Evolutionary conservation across 2,329 filamentous ascomycete species (phyloP), one percentile per base, ranked within the genome.

Genomic region (Piedraia hortae): DNA sequence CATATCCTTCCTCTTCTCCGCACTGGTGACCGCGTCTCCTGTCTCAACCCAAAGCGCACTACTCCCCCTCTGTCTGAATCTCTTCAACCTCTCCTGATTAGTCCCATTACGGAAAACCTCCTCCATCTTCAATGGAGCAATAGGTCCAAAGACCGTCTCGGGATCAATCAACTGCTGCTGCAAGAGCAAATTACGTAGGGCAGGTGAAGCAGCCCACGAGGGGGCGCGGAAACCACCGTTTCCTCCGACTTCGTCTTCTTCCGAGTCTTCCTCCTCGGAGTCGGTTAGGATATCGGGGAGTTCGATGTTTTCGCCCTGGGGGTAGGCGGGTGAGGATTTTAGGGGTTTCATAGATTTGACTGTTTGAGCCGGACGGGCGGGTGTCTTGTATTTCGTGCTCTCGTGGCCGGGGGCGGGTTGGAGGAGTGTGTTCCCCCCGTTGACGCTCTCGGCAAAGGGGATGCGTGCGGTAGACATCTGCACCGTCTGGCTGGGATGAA

Each of bases 271-370:
- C 27, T 89, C 75, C 36, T 90, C 80, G 14, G 77, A 78, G 41
- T 97, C 88, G 1, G 85, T 93, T 31, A 78, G 66, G 34, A 97
- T 93, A 34, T 97, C 85, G 0, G 85, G 82, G 3, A 97, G 62
- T 33, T 85, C 71, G 36, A 97, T 91, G 22, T 61, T 62, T 27
- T 97, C 85, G 28, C 80, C 77, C 34, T 77, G 82, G 28, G 70
- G 72, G 47, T 88, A 89, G 23, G 74, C 64, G 1, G 78, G 78
- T 1, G 78, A 89, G 14, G 72, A 69, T 35, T 71, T 73, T 1
- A 77, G 88, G 14, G 72, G 69, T 35, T 71, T 73, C 26, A 53
- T 51, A 1, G 64, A 62, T 36, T 67, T 67, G 26, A 48, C 40
- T 20, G 45, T 44, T 21, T 35, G 36, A 10, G 26, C 27, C 3